Evolutionary conservation across 129 eudicot species (phyloP), one percentile per base, ranked within the genome.

Genomic region (Saposhnikovia divaricata): DNA sequence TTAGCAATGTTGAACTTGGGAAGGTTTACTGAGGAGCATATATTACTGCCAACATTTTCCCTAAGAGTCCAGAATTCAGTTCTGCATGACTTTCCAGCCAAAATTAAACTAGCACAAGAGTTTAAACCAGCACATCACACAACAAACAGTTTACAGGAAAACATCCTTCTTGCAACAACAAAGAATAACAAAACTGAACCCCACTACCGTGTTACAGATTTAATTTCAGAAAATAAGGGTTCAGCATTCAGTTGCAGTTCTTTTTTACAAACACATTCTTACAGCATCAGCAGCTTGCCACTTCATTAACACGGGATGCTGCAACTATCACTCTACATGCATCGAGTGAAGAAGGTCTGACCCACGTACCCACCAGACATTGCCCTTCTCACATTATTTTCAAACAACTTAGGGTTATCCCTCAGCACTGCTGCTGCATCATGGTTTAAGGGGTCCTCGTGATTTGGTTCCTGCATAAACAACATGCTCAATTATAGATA

Each of bases 351-450:
- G 74, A 39, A 42, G 21, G 85, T 80, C 70, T 86, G 81, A 4
- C 86, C 92, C 70, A 90, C 89, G 37, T 86, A 82, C 37, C 92
- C 95, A 28, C 96, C 92, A 55, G 57, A 15, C 88, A 90, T 88
- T 42, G 92, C 87, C 79, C 85, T 79, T 81, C 69, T 83, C 16
- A 90, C 96, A 43, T 90, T 88, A 47, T 86, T 48, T 42, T 77
- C 75, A 18, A 88, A 90, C 82, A 38, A 48, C 82, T 81, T 83
- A 12, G 95, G 92, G 65, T 86, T 90, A 77, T 90, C 90, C 85
- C 96, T 90, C 71, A 90, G 74, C 81, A 84, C 89, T 39, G 72
- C 86, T 19, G 96, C 92, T 48, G 96, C 96, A 25, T 90, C 96
- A 69, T 85, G 89, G 79, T 90, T 88, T 6, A 90, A 80, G 13